These are phyloP conservation scores for Populus hybrid DNA, from an alignment of 441 rosid genomes.

Conservation along the genomic window DNA sequence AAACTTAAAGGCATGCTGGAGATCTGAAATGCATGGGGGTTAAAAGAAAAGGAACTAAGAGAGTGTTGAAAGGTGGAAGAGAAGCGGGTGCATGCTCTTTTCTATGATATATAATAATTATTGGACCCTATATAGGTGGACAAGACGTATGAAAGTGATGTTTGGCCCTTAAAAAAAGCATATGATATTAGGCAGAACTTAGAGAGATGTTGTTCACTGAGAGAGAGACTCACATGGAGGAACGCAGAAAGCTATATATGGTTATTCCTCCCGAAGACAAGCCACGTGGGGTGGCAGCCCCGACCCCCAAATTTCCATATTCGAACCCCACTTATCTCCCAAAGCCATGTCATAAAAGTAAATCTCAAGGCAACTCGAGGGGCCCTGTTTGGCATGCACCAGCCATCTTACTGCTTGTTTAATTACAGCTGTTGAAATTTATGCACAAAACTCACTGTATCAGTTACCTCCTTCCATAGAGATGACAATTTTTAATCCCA, in stretches of 20 bases:
- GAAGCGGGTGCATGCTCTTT: conserved; percentile 6
- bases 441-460: background rate
- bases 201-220: conserved; percentile 1
- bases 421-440: background rate
- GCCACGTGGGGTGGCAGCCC: conserved; percentile 34
- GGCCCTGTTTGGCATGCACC: background rate
- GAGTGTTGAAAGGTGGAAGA: conserved; percentile 1
- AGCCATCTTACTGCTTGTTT: background rate
- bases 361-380: background rate
- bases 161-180: background rate
- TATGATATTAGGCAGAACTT: background rate
- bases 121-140: conserved; percentile 11
- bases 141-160: conserved; percentile 29
- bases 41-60: conserved; percentile 11
- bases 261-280: conserved; percentile 12
- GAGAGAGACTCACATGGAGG: conserved; percentile 29
- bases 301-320: conserved; percentile 2
- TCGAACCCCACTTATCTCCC: background rate
- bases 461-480: background rate
- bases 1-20: conserved; percentile 3
- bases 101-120: conserved; percentile 7
- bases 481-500: no score
- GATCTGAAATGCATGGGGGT: conserved; percentile 43
- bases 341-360: background rate
- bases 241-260: conserved; percentile 13